Percentiles rank a stretch among this genome's conserved stretches.
These are phyloP conservation scores for Phytophthora pistaciae DNA, from an alignment of 352 stramenopile species.

Conservation along the genomic window DNA sequence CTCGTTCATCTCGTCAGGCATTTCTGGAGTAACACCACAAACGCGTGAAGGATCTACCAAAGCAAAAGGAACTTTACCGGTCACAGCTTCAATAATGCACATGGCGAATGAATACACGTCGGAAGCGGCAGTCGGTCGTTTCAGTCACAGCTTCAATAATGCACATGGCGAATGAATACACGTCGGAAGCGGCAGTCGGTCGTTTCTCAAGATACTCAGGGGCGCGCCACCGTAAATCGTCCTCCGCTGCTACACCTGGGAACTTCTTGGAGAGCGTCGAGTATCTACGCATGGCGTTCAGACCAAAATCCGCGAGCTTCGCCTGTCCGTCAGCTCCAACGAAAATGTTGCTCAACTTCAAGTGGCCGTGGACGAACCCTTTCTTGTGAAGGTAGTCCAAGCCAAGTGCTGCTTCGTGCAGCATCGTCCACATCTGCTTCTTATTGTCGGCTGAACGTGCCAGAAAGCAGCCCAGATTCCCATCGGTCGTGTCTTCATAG, in stretches of 20 bases:
- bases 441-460: not conserved
- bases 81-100: too few species aligned
- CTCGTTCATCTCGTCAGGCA: too few species aligned
- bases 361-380: not conserved
- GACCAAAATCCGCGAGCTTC: not conserved
- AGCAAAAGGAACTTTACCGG: too few species aligned
- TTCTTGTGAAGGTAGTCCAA: not conserved
- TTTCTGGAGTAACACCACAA: too few species aligned
- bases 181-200: too few species aligned
- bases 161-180: too few species aligned
- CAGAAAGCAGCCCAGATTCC: not conserved
- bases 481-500: not conserved
- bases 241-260: not conserved
- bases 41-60: too few species aligned
- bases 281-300: not conserved
- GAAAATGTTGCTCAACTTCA: not conserved
- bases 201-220: not conserved
- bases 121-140: not conserved
- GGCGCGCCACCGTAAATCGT: not conserved
- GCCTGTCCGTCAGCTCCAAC: not conserved
- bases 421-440: not conserved
- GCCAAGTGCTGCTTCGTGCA: not conserved
- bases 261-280: not conserved
- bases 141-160: too few species aligned
- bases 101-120: not conserved